Evolutionary conservation across 2,329 filamentous ascomycete genomes (phyloP), one percentile per base, ranked within the genome.

Genomic region (Periconia sp.): DNA sequence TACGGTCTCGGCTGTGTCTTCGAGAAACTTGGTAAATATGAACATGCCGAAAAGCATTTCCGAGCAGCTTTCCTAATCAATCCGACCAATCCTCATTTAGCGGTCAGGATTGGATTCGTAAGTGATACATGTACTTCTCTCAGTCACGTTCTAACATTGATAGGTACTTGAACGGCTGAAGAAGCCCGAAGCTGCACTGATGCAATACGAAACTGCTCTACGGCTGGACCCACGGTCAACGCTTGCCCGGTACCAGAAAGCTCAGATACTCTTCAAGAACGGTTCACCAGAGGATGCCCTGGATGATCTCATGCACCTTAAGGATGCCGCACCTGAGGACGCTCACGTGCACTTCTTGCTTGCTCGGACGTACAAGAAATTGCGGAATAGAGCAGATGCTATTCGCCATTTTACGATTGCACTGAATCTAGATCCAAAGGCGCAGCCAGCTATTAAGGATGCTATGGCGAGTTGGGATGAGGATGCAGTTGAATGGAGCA

Each of bases 301-400:
- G 52, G 80, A 81, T 18, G 94, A 99, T 66, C 77, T 99, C 40
- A 84, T 91, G 69, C 81, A 92, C n/a, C 74, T 99, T 46, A 94
- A 95, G 65, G 89, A 95, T 57, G 79, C 95, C 50, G 92, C 91
- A 4, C 92, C 94, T 0, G 92, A 99, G 63, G 92, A 97, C 69
- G 89, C 92, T 4, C 95, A 92, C 61, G 92, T 99, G 25, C 94
- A 96, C 73, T 99, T 96, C 75, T 76, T 96, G 50, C 83, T 99
- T 26, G 95, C 92, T 15, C 89, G 89, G 65, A 80, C 83, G 44
- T 83, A 82, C 68, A 85, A 85, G 68, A 78, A 76, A 55, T 55
- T 84, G 43, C 70, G 76, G 21, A 76, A 84, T 46, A 80, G 80
- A 58, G 84, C 85, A 48, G 80, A 85, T 59, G 92, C 94, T n/a